phyloP scores from a whole-genome alignment of 495 filamentous ascomycete genomes.

The Chaetomium fimeti region DNA sequence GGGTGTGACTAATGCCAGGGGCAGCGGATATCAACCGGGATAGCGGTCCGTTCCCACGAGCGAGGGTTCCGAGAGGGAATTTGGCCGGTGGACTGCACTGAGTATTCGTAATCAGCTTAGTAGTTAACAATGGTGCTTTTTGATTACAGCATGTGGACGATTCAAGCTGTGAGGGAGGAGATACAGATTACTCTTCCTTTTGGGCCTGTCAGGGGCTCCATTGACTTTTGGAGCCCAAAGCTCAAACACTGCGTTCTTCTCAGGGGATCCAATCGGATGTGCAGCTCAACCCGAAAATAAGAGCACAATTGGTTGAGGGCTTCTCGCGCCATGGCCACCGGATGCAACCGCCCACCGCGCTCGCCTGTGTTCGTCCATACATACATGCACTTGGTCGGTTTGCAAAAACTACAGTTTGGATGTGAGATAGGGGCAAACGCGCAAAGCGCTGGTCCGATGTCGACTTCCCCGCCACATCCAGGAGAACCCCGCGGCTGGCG shows the following conservation, averaged over 20 bases:
- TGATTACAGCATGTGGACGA: background rate
- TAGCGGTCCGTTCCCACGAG: background rate
- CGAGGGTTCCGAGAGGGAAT: background rate
- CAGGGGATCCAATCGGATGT: constrained; percentile 1
- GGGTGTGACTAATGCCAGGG: constrained; percentile 10
- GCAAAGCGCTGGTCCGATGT: background rate
- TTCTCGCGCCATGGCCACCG: background rate
- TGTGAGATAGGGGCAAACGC: background rate
- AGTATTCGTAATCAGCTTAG: too few relatives aligned
- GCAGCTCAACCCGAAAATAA: constrained; percentile 1
- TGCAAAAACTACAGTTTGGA: background rate
- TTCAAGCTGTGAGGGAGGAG: too few relatives aligned
- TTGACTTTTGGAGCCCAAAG: background rate
- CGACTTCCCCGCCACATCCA: background rate
- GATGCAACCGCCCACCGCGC: background rate
- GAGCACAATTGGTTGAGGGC: background rate
- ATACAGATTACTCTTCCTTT: background rate
- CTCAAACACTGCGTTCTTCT: constrained; percentile 5
- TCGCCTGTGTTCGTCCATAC: too few relatives aligned
- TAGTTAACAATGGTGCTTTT: background rate
- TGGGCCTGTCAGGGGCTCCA: background rate
- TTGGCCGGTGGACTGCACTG: background rate
- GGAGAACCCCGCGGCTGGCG: background rate
- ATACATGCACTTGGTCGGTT: too few relatives aligned
- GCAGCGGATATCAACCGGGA: background rate